Evolutionary conservation across 192 early-diverging fungal species (phyloP).

Genomic region (Coemansia sp.): DNA sequence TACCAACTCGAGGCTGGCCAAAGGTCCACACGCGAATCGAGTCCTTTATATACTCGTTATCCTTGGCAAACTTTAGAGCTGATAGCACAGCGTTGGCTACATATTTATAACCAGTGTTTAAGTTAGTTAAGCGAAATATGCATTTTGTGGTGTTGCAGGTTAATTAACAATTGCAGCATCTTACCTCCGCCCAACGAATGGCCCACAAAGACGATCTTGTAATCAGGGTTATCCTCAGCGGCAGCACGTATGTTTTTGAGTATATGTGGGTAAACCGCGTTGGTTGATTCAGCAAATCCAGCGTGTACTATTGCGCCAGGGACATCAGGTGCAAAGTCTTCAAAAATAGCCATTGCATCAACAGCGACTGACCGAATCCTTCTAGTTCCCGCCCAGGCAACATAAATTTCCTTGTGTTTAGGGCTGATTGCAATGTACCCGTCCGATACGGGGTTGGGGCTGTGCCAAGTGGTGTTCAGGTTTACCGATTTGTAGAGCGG

Average conservation of each 20-base stretch:
- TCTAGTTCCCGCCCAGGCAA: conserved; percentile 48
- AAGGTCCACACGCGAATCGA: conserved; percentile 52
- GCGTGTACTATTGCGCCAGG: conserved; percentile 31
- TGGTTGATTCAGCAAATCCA: conserved; percentile 40
- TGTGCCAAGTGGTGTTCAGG: conserved; percentile 51
- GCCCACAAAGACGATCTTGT: conserved; percentile 44
- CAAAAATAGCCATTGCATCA: conserved; percentile 35
- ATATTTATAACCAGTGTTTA: not conserved
- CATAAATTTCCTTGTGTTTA: conserved; percentile 42
- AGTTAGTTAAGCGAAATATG: not conserved
- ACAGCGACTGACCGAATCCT: conserved; percentile 35
- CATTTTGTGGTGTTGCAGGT: not conserved
- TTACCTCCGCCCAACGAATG: conserved; percentile 52
- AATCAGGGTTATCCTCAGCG: conserved; percentile 23
- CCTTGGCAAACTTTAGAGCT: conserved; percentile 41
- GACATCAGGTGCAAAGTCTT: conserved; percentile 26
- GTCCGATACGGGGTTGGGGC: conserved; percentile 41
- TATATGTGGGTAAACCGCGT: conserved; percentile 36
- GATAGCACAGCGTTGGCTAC: conserved; percentile 49
- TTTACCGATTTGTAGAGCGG: conserved; percentile 13
- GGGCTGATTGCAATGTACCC: conserved; percentile 41
- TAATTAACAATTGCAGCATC: not conserved
- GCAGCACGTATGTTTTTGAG: conserved; percentile 42
- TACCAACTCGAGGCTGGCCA: conserved; percentile 48
- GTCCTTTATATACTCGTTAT: conserved; percentile 31